These are phyloP conservation scores for Penicillium ochrochloron DNA, from an alignment of 495 filamentous ascomycete genomes.

Conservation along the genomic window DNA sequence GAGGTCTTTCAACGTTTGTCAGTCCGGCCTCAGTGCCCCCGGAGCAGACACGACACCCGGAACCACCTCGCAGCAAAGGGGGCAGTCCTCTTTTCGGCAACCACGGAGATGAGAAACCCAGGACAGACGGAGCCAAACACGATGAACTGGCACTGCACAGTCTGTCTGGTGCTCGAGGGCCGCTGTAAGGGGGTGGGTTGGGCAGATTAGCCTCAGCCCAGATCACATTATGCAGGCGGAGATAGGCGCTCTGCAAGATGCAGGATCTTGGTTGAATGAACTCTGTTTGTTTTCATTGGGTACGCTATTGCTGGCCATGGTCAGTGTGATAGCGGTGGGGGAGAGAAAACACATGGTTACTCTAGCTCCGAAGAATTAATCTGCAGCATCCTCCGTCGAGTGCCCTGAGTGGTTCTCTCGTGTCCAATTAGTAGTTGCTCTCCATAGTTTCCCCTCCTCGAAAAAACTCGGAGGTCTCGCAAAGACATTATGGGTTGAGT, in stretches of 20 bases:
- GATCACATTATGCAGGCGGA: conserved; percentile 15
- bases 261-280: neutral
- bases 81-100: conserved; percentile 47
- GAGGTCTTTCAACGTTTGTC: conserved; percentile 54
- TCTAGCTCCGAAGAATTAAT: neutral
- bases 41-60: conserved; percentile 49
- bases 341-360: conserved; percentile 2
- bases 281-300: neutral
- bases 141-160: conserved; percentile 50
- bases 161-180: conserved; percentile 59
- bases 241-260: conserved; percentile 5
- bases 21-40: conserved; percentile 52
- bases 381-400: neutral
- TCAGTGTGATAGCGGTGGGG: conserved; percentile 2
- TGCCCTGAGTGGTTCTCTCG: neutral
- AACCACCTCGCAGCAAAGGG: conserved; percentile 33
- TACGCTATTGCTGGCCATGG: conserved; percentile 9
- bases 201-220: conserved; percentile 9
- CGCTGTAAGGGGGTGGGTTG: conserved; percentile 24
- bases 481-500: too few species aligned
- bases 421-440: neutral
- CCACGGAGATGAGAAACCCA: conserved; percentile 38
- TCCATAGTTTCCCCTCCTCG: neutral
- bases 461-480: neutral
- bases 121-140: conserved; percentile 33